Evolutionary conservation across 768 basidiomycete species (phyloP).

Genomic region (Rhodotorula taiwanensis): DNA sequence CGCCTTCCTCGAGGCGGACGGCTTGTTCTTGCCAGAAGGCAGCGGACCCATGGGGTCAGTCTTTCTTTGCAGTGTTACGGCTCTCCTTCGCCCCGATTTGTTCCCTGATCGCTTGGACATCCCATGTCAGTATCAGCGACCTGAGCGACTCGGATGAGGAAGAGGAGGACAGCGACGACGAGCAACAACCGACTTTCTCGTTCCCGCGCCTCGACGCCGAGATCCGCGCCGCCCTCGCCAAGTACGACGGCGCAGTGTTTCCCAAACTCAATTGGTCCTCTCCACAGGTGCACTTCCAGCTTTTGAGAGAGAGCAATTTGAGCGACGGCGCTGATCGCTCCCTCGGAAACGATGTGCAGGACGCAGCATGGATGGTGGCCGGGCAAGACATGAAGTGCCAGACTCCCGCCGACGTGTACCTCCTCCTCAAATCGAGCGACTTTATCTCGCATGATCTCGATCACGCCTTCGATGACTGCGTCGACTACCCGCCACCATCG

Average conservation of each 20-base stretch:
- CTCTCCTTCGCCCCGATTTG: not conserved
- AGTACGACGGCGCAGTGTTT: conserved; percentile 72
- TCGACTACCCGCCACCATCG: conserved; percentile 18
- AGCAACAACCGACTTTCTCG: conserved; percentile 49
- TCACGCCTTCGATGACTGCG: conserved; percentile 60
- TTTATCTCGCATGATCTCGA: conserved; percentile 75
- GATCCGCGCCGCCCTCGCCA: conserved; percentile 60
- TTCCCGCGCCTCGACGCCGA: conserved; percentile 75
- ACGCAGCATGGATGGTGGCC: conserved; percentile 85
- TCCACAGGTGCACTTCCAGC: conserved; percentile 59
- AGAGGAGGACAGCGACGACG: conserved; percentile 43
- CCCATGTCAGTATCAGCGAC: conserved; percentile 48
- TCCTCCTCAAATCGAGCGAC: conserved; percentile 86
- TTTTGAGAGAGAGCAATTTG: not conserved
- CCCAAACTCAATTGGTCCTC: conserved; percentile 95
- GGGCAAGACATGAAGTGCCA: conserved; percentile 70
- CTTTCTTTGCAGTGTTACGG: too few species aligned
- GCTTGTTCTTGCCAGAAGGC: conserved; percentile 74
- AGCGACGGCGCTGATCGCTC: not conserved
- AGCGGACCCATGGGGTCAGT: conserved; percentile 64
- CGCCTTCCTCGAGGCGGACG: conserved; percentile 70
- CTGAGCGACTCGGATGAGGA: conserved; percentile 58
- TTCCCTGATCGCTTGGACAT: not conserved
- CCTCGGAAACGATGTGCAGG: conserved; percentile 53
- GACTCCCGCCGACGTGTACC: conserved; percentile 79